Evolutionary conservation across 345 rosid genomes (phyloP).

Genomic region (Punica granatum): DNA sequence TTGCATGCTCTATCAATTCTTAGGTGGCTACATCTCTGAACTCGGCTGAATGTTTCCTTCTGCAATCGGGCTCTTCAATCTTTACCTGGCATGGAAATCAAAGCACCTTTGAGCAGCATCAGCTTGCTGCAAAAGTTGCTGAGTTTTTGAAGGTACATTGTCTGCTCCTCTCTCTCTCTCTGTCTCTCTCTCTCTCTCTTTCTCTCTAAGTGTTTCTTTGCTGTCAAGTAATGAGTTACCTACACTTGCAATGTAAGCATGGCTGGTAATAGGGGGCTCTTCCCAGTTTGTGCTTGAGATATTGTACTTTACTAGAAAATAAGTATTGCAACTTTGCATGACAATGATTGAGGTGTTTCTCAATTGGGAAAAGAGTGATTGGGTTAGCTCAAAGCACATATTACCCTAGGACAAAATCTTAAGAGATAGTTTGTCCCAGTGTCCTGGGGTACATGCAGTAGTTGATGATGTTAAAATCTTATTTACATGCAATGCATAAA

Average conservation of each 20-base stretch:
- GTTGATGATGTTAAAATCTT: background rate
- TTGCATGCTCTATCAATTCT: background rate
- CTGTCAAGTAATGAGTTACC: background rate
- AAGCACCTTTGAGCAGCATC: conserved; percentile 89
- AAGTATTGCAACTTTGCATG: background rate
- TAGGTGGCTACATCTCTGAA: conserved; percentile 85
- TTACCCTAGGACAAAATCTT: background rate
- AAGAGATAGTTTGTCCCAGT: background rate
- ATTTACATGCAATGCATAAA: background rate
- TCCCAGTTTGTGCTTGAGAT: background rate
- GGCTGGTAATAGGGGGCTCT: background rate
- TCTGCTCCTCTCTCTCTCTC: background rate
- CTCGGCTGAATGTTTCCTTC: conserved; percentile 82
- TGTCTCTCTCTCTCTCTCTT: too few species aligned
- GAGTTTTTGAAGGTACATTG: conserved; percentile 74
- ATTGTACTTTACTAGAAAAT: background rate
- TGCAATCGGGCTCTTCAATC: conserved; percentile 89
- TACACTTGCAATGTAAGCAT: background rate
- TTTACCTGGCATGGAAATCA: conserved; percentile 96
- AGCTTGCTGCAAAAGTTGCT: conserved; percentile 72
- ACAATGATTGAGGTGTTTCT: background rate
- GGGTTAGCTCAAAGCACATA: background rate
- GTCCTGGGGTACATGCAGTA: too few species aligned
- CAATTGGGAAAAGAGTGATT: background rate
- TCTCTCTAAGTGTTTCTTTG: background rate